These are phyloP conservation scores for Oryza glumipatula DNA, from an alignment of 176 grass and related monocot species.

Conservation along the genomic window DNA sequence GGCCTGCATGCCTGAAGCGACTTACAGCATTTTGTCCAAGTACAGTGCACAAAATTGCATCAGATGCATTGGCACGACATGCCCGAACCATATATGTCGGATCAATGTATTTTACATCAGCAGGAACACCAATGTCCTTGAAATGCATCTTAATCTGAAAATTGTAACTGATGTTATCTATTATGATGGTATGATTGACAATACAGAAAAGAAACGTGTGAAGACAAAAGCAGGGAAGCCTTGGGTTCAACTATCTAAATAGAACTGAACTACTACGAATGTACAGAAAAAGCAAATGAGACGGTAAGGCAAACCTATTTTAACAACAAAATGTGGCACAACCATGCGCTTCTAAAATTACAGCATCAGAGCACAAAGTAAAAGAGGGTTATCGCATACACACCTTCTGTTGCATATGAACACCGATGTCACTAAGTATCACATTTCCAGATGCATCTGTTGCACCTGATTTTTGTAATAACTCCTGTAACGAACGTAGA, in stretches of 20 bases:
- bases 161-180: neutral
- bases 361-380: neutral
- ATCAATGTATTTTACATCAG: slow-evolving; percentile 82
- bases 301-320: neutral
- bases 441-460: slow-evolving; percentile 76
- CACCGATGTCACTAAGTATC: slow-evolving; percentile 69
- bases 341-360: neutral
- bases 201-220: neutral
- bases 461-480: slow-evolving; percentile 62
- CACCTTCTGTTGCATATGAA: slow-evolving; percentile 76
- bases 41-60: slow-evolving; percentile 80
- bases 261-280: neutral
- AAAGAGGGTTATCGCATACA: slow-evolving; percentile 1
- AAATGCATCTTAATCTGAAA: slow-evolving; percentile 78
- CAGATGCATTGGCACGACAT: slow-evolving; percentile 73
- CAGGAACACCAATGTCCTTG: slow-evolving; percentile 60
- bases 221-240: neutral
- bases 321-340: neutral
- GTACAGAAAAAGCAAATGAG: neutral
- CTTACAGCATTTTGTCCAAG: slow-evolving; percentile 86
- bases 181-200: neutral
- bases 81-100: slow-evolving; percentile 86
- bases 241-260: neutral
- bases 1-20: neutral
- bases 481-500: slow-evolving; percentile 54